Evolutionary conservation across 2,329 filamentous ascomycete species (phyloP), one percentile per base, ranked within the genome.

Genomic region (Microdochium trichocladiopsis): DNA sequence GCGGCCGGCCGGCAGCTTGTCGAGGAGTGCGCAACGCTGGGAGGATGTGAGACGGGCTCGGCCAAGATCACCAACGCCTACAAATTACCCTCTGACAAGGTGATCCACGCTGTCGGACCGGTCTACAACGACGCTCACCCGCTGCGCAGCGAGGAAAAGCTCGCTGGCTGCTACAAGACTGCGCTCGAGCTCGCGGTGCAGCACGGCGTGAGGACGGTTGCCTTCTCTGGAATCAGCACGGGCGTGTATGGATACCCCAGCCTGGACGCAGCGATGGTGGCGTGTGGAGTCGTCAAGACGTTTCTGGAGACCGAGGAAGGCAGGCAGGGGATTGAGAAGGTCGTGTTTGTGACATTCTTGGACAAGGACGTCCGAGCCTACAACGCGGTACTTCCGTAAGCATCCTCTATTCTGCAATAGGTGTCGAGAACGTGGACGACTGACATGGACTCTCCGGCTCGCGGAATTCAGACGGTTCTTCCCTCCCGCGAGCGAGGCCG

Each of bases 61-160:
- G 88, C 91, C 24, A 93, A 93, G 66, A 90, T 96, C 62, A 96
- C 94, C 0, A 67, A 72, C 33, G 93, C 84, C 9, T 91, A 94
- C 68, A 62, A 82, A 0, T 74, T 97, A 23, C 91, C 91, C 0
- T 87, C 84, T 61, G 78, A 80, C 53, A 84, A 88, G 57, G 80
- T 97, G 59, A 95, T 97, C 52, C 94, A 97, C 68, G 83, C 94
- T 18, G 93, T 96, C 3, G 94, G 94, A 0, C 94, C 94, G 0
- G 70, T 95, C 25, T 96, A 92, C 68, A 59, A 72, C 50, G 59
- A 60, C 1, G 61, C 66, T 3, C 64, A 74, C 18, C 63, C 64
- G 12, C 60, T 72, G 21, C 67, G 63, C 11, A 73, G 74, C 51
- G 65, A 78, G 71, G 53, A 69, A 64, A 58, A 87, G 45, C 70